Base-by-base conservation (phyloP, 2,329 filamentous ascomycete species). In the Aspergillus quadricinctus region DNA sequence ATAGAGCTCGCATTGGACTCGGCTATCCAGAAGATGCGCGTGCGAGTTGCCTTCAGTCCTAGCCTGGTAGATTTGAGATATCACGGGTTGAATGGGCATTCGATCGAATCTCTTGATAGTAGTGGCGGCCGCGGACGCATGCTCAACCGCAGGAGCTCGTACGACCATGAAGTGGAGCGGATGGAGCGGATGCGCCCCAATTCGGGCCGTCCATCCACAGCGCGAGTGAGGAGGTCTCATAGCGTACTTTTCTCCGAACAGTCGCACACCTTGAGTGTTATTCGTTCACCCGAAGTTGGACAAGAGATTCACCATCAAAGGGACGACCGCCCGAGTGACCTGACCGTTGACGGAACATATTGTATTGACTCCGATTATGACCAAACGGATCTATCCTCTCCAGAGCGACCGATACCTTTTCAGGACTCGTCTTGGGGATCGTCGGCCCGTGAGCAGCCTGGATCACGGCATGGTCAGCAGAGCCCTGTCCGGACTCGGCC, bases 1-100 rank as follows among this genome's bases (percentile, higher is more conserved):
- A 90, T 97, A 54, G 93, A 97, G 70, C 77, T 96, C 49, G 90
- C 92, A 3, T 77, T 97, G 1, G 74, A 76, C 57, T 62, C 65
- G 35, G 74, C 73, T 7, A 72, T 76, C 31, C 71, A 72, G 56
- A 67, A 70, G 28, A 74, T 75, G 72, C 71, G 73, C 31, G 73
- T 71, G 10, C 65, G 70, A 35, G 72, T 75, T 11, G 66, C 71
- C 4, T 72, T 75, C 41, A 68, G 65, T 50, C 68, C 69, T 10
- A 65, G 61, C 6, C 64, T 65, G 48, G 50, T 67, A 5, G 59
- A 67, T 28, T 49, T 64, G 45, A 62, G 59, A 21, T 49, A 64
- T 19, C 61, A 61, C 28, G 58, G 57, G 21, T 52, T 61, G 1
- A 41, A 53, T 6, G 53, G 58, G 11, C 59, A 61, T 43, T 63